These are phyloP conservation scores for Viola pubescens DNA, from an alignment of 441 rosid species.

Conservation along the genomic window DNA sequence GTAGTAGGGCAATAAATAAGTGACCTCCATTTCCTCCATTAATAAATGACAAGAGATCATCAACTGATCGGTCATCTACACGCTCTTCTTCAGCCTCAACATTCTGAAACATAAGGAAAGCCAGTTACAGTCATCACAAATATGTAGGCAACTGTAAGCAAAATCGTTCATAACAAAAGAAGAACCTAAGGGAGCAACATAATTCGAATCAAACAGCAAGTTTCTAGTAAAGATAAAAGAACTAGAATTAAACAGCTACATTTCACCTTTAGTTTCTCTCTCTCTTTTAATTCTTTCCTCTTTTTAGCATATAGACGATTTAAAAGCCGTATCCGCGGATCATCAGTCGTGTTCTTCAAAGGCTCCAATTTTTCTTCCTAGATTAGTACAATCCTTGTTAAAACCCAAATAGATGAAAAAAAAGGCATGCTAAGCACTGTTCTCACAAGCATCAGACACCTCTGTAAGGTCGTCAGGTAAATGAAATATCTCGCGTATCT, in stretches of 20 bases:
- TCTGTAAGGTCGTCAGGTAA: slow-evolving; percentile 66
- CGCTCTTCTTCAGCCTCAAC: slow-evolving; percentile 61
- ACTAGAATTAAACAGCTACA: neutral
- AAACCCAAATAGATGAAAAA: slow-evolving; percentile 16
- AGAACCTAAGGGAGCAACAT: neutral
- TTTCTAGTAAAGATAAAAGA: neutral
- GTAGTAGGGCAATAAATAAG: neutral
- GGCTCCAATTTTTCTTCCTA: slow-evolving; percentile 75
- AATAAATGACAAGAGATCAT: slow-evolving; percentile 77
- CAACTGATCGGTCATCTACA: slow-evolving; percentile 85
- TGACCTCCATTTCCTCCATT: slow-evolving; percentile 63
- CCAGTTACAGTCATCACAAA: slow-evolving; percentile 10
- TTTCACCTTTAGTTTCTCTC: slow-evolving; percentile 47
- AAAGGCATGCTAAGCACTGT: slow-evolving; percentile 12
- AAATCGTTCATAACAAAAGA: neutral
- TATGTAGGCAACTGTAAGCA: slow-evolving; percentile 4
- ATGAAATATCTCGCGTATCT: slow-evolving; percentile 67
- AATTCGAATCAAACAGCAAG: neutral
- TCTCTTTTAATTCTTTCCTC: slow-evolving; percentile 58
- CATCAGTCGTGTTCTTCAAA: slow-evolving; percentile 46
- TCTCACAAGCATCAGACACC: slow-evolving; percentile 28
- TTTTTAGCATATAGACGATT: slow-evolving; percentile 56
- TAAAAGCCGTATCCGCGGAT: slow-evolving; percentile 55
- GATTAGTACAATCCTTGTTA: slow-evolving; percentile 11
- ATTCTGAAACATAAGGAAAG: slow-evolving; percentile 35